Base-by-base conservation (phyloP, 1,284 basidiomycete genomes). In the Afroboletus lepidellus region DNA sequence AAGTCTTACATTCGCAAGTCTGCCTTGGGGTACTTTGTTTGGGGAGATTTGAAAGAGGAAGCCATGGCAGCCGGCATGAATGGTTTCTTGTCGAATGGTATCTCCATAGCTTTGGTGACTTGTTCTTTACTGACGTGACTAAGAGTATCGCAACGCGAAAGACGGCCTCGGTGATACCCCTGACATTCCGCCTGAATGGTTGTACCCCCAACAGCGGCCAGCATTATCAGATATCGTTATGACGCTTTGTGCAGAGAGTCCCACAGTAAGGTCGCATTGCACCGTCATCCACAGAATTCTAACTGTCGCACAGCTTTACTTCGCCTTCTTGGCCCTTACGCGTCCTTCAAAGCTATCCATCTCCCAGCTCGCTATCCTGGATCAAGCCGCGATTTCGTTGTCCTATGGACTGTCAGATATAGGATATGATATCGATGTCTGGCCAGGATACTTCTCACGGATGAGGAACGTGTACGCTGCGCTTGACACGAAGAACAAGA, bases 291-390 rank as follows among this genome's bases (percentile, higher is more conserved):
- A 18, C 11, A 21, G 8, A 5, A 18, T 42, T 8, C 51, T 48
- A 4, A 41, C 15, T 11, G 0, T 8, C 18, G 7, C 7, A 8
- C 13, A 75, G 74, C 51, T 74, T 12, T 76, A 72, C 50, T 70
- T 68, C 21, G 67, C 66, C 8, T 45, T 63, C 5, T 57, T 66
- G n/a, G 67, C 69, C 2, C 49, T 75, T 5, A 27, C 68, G 16
- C 59, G 57, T 44, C 72, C 74, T 16, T 60, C 65, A 4, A 63
- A 54, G 32, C 53, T 71, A n/a, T 71, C 72, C 7, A 50, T 76
- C 8, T 60, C 69, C 4, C 66, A 68, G 21, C 59, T 76, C 5
- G 70, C 69, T 6, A 58, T 70, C 20, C 58, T 76, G 2, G 62
- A 70, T 39, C 62, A 69, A 48, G 67, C 66, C 0, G 63, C 67